Conservation (phyloP, 2,329 filamentous ascomycete genomes). For the Fusarium newnesense region DNA sequence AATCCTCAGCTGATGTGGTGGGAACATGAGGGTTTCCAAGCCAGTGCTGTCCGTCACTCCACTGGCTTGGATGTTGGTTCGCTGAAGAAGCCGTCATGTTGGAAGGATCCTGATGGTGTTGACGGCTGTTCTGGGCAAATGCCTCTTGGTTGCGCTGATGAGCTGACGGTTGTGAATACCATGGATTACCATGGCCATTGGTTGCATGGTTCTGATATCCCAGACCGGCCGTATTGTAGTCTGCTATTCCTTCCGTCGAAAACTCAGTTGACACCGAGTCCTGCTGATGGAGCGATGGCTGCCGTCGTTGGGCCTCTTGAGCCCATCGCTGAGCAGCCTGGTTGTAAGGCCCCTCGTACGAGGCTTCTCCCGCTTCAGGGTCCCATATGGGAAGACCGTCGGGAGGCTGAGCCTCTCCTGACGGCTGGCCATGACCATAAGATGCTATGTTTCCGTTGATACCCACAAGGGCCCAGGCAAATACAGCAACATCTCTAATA, state of each 20-base stretch:
- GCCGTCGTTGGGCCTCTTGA: slow-evolving; percentile 13
- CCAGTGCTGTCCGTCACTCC: slow-evolving; percentile 8
- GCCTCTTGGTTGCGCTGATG: slow-evolving; percentile 29
- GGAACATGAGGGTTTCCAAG: slow-evolving; percentile 11
- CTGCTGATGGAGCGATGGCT: not conserved
- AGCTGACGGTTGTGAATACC: slow-evolving; percentile 16
- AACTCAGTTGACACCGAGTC: slow-evolving; percentile 6
- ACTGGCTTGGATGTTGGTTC: slow-evolving; percentile 8
- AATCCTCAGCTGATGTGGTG: slow-evolving; percentile 24
- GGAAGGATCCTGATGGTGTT: not conserved
- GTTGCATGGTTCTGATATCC: slow-evolving; percentile 8
- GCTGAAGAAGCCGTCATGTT: not conserved
- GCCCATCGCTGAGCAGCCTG: slow-evolving; percentile 40
- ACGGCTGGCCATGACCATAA: slow-evolving; percentile 70
- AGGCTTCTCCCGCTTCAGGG: slow-evolving; percentile 22
- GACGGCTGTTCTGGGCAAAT: slow-evolving; percentile 19
- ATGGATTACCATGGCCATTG: slow-evolving; percentile 10
- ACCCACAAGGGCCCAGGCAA: slow-evolving; percentile 85
- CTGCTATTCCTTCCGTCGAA: not conserved
- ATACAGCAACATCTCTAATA: slow-evolving; percentile 87
- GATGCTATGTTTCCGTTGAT: slow-evolving; percentile 80
- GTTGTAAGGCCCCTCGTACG: slow-evolving; percentile 40
- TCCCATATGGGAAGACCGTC: slow-evolving; percentile 45
- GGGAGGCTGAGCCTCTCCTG: slow-evolving; percentile 69
- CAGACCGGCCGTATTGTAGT: not conserved